phyloP scores from a whole-genome alignment of 331 rosid species.

The Dryas integrifolia region DNA sequence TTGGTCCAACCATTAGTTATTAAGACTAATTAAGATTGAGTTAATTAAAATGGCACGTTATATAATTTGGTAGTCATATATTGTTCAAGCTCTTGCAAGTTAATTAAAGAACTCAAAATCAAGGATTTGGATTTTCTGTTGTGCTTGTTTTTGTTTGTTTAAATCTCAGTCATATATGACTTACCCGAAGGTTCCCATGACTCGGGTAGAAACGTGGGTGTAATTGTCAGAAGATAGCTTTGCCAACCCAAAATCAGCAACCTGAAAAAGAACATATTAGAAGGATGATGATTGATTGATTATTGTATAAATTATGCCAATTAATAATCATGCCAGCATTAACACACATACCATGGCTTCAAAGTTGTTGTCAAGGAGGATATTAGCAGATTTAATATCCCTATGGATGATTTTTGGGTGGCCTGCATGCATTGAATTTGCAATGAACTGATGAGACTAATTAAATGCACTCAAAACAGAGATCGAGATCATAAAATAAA shows the following conservation, averaged over 20 bases:
- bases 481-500: background rate
- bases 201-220: constrained; percentile 90
- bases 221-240: constrained; percentile 67
- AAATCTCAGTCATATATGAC: background rate
- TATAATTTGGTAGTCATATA: too few species aligned
- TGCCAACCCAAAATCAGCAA: constrained; percentile 70
- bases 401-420: constrained; percentile 87
- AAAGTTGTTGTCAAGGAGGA: constrained; percentile 70
- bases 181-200: constrained; percentile 96
- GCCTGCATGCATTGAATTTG: constrained; percentile 42
- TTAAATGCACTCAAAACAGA: background rate
- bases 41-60: background rate
- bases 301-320: too few species aligned
- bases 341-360: constrained; percentile 70
- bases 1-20: background rate
- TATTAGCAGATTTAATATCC: constrained; percentile 81
- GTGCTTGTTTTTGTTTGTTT: background rate
- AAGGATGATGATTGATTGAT: background rate
- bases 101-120: too few species aligned
- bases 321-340: background rate
- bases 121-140: too few species aligned
- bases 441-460: background rate
- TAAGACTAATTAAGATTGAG: background rate
- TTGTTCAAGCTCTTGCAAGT: too few species aligned
- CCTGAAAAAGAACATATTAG: constrained; percentile 15